Conservation (phyloP, 495 filamentous ascomycete species). For the Penicillium atrosanguineum region DNA sequence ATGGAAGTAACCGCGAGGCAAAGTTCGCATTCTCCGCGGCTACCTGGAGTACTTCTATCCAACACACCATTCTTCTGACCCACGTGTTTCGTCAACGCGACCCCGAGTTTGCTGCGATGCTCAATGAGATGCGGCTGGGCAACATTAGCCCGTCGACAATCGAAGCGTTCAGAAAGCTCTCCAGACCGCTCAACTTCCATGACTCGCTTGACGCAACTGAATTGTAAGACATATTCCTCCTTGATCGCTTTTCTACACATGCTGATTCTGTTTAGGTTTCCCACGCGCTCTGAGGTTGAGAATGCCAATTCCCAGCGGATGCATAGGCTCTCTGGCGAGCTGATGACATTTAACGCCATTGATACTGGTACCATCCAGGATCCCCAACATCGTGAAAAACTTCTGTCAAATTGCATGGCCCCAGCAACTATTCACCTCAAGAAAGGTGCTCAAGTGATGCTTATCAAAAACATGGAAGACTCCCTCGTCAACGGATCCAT, state of each 20-base stretch:
- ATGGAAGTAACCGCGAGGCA: conserved; percentile 59
- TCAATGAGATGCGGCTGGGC: conserved; percentile 96
- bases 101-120: conserved; percentile 86
- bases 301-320: conserved; percentile 76
- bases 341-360: conserved; percentile 62
- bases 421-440: conserved; percentile 75
- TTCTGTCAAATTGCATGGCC: conserved; percentile 90
- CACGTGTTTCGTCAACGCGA: conserved; percentile 96
- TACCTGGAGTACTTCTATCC: conserved; percentile 87
- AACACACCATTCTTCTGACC: conserved; percentile 93
- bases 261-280: conserved; percentile 60
- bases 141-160: conserved; percentile 69
- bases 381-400: conserved; percentile 62
- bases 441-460: conserved; percentile 93
- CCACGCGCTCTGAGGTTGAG: conserved; percentile 88
- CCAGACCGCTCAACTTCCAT: conserved; percentile 63
- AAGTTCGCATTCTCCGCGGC: conserved; percentile 92
- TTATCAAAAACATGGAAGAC: conserved; percentile 99
- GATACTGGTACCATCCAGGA: conserved; percentile 79
- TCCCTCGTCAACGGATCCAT: conserved; percentile 90
- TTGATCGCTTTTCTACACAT: conserved; percentile 20
- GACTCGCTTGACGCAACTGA: conserved; percentile 88
- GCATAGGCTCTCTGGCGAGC: conserved; percentile 63
- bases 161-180: conserved; percentile 65
- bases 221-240: conserved; percentile 51